Conservation (phyloP, 1,284 basidiomycete species). For the Naganishia sp. region DNA sequence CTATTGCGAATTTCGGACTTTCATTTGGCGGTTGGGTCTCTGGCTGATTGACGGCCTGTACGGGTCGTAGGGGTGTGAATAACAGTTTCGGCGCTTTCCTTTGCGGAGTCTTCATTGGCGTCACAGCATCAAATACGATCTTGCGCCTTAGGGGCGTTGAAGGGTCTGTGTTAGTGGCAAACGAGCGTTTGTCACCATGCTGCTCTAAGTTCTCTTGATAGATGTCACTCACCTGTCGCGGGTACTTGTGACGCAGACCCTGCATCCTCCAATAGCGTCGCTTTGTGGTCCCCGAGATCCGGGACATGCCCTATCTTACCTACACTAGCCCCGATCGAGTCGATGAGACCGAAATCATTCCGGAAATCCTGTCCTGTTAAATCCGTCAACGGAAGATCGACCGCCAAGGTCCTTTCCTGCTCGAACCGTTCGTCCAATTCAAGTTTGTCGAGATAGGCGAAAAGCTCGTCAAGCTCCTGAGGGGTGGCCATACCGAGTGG, state of each 20-base stretch:
- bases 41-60: neutral
- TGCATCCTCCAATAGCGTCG: too few species aligned
- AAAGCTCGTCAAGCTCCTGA: constrained; percentile 20
- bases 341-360: neutral
- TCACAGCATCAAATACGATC: constrained; percentile 3
- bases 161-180: neutral
- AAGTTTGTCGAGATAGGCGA: constrained; percentile 20
- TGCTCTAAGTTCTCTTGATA: too few species aligned
- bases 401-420: neutral
- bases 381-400: too few species aligned
- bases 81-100: constrained; percentile 15
- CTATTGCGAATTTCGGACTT: too few species aligned
- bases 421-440: constrained; percentile 14
- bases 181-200: too few species aligned
- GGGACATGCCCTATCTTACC: too few species aligned
- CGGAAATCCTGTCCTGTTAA: too few species aligned
- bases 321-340: too few species aligned
- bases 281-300: too few species aligned
- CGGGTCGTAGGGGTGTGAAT: constrained; percentile 8
- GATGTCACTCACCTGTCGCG: too few species aligned
- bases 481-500: neutral
- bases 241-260: too few species aligned
- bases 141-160: constrained; percentile 5
- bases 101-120: constrained; percentile 15
- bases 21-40: neutral